Percentiles rank a stretch among this genome's conserved stretches.
These are phyloP conservation scores for Pleurotus tuber-regium DNA, from an alignment of 768 basidiomycete species.

Conservation along the genomic window DNA sequence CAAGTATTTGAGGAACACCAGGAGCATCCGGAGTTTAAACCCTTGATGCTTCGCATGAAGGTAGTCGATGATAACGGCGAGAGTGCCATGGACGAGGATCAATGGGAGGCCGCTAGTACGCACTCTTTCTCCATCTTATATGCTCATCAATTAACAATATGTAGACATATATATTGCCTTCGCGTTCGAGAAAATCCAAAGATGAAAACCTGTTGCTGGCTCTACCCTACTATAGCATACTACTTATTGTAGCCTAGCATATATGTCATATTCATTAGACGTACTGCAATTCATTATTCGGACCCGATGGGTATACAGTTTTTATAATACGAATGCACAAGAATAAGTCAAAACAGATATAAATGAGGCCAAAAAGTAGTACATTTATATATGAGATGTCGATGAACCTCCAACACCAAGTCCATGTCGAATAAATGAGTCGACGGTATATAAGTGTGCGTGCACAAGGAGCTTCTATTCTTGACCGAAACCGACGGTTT, in stretches of 20 bases:
- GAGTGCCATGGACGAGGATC: slow-evolving; percentile 90
- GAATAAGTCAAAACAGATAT: neutral
- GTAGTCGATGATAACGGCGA: slow-evolving; percentile 85
- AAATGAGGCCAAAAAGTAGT: slow-evolving; percentile 7
- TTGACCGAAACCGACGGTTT: slow-evolving; percentile 93
- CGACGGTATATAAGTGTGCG: slow-evolving; percentile 10
- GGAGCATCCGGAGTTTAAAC: slow-evolving; percentile 74
- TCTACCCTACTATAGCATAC: slow-evolving; percentile 1
- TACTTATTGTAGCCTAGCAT: slow-evolving; percentile 8
- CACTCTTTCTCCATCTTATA: slow-evolving; percentile 16
- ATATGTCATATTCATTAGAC: slow-evolving; percentile 6
- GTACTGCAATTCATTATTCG: slow-evolving; percentile 1
- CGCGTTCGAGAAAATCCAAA: slow-evolving; percentile 79
- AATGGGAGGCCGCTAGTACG: slow-evolving; percentile 99
- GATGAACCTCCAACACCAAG: slow-evolving; percentile 17
- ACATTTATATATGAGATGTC: slow-evolving; percentile 8
- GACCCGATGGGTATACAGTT: slow-evolving; percentile 2
- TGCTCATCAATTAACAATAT: slow-evolving; percentile 10
- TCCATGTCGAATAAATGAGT: slow-evolving; percentile 16
- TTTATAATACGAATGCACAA: neutral
- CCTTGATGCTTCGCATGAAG: slow-evolving; percentile 87
- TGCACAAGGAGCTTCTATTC: slow-evolving; percentile 49
- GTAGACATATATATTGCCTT: slow-evolving; percentile 93
- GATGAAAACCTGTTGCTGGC: no score
- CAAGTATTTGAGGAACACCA: slow-evolving; percentile 82